Conservation (phyloP, 495 filamentous ascomycete species). For the Recurvomyces mirabilis region DNA sequence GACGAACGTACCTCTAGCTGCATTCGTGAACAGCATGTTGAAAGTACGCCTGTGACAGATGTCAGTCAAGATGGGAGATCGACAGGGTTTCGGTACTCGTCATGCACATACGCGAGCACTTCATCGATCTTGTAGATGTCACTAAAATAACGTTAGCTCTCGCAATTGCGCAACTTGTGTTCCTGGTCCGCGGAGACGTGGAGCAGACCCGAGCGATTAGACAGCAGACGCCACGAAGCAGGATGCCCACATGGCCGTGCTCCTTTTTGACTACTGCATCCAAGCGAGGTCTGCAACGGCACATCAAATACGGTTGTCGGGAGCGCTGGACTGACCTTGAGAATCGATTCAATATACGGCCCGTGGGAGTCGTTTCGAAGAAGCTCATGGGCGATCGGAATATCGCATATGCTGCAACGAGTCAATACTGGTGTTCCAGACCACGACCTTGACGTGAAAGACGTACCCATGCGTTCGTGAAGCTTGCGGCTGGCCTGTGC, state of each 20-base stretch:
- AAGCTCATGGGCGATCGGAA: conserved; percentile 98
- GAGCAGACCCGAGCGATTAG: no score
- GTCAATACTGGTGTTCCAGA: background rate
- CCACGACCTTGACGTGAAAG: background rate
- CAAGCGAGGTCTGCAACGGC: no score
- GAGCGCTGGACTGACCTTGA: no score
- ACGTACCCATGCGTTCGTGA: conserved; percentile 72
- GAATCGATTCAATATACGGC: conserved; percentile 91
- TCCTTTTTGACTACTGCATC: no score
- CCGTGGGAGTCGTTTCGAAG: conserved; percentile 97
- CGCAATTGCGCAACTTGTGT: background rate
- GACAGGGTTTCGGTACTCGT: conserved; percentile 3
- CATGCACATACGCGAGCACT: conserved; percentile 57
- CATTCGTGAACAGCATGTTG: conserved; percentile 69
- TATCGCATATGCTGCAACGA: conserved; percentile 61
- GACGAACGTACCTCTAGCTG: conserved; percentile 53
- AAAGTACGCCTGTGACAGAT: conserved; percentile 31
- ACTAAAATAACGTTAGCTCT: conserved; percentile 39
- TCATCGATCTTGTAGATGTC: conserved; percentile 96
- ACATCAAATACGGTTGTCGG: no score
- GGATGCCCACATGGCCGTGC: no score
- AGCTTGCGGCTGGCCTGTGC: conserved; percentile 78
- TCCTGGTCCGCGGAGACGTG: no score
- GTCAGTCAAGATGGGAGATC: conserved; percentile 8
- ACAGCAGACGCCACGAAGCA: no score